Evolutionary conservation across 2,329 filamentous ascomycete species (phyloP).

Genomic region (Aspergillus carbonarius): DNA sequence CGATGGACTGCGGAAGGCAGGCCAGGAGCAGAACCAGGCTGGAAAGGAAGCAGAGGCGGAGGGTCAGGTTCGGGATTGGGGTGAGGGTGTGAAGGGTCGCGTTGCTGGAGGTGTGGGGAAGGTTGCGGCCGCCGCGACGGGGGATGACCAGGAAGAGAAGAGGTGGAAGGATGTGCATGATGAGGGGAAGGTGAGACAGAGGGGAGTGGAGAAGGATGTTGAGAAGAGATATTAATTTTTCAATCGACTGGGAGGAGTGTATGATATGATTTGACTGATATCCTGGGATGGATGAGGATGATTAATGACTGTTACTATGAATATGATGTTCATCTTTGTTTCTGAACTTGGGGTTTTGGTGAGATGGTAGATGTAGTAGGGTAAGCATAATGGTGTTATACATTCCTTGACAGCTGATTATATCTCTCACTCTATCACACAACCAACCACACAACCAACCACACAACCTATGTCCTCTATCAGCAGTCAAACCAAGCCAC

Average conservation of each 20-base stretch:
- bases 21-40: slow-evolving; percentile 73
- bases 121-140: slow-evolving; percentile 69
- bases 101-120: slow-evolving; percentile 69
- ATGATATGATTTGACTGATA: neutral
- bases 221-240: slow-evolving; percentile 53
- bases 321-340: too few relatives aligned
- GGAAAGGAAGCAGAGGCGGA: slow-evolving; percentile 80
- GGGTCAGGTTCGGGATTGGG: slow-evolving; percentile 75
- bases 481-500: too few relatives aligned
- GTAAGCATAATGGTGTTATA: too few relatives aligned
- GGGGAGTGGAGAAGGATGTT: slow-evolving; percentile 78
- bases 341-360: too few relatives aligned
- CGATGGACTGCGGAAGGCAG: slow-evolving; percentile 71
- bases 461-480: too few relatives aligned
- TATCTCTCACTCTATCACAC: too few relatives aligned
- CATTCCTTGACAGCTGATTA: too few relatives aligned
- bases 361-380: too few relatives aligned
- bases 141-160: slow-evolving; percentile 64
- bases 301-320: neutral
- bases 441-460: too few relatives aligned
- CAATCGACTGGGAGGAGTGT: neutral
- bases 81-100: slow-evolving; percentile 65
- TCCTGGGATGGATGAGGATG: neutral
- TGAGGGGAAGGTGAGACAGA: slow-evolving; percentile 77
- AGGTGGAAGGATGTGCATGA: slow-evolving; percentile 72